phyloP scores from a whole-genome alignment of 208 protist species.

The Leishmania mexicana region DNA sequence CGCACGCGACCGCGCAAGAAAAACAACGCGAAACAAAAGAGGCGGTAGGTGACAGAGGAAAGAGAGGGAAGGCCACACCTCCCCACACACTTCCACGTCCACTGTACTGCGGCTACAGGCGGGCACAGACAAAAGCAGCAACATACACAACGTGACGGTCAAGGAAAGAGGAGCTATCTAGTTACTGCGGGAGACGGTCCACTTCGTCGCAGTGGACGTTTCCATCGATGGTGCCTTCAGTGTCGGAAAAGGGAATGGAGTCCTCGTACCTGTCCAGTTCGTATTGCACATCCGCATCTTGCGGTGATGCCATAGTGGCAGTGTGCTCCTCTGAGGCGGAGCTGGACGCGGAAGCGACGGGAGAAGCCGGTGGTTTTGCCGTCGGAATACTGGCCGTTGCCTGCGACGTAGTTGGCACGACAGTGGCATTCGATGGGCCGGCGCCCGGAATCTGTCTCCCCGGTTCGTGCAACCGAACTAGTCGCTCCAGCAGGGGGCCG shows the following conservation, averaged over 20 bases:
- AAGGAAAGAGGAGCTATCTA: background rate
- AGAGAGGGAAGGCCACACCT: background rate
- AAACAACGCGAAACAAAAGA: background rate
- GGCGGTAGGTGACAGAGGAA: background rate
- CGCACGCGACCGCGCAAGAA: background rate
- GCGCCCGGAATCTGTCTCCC: background rate
- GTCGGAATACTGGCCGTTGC: background rate
- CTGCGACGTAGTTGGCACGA: background rate
- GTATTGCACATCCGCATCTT: slow-evolving; percentile 21
- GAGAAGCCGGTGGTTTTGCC: background rate
- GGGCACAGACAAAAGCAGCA: background rate
- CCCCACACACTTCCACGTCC: no score
- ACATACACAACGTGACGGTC: background rate
- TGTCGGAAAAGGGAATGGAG: slow-evolving; percentile 66
- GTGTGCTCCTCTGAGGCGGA: background rate
- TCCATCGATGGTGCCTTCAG: slow-evolving; percentile 27
- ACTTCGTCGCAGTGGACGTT: slow-evolving; percentile 37
- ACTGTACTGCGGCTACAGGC: background rate
- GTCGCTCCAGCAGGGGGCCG: slow-evolving; percentile 39
- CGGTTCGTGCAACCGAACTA: slow-evolving; percentile 16
- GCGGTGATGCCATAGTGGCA: background rate
- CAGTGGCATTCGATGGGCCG: background rate
- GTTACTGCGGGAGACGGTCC: slow-evolving; percentile 18
- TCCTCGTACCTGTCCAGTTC: slow-evolving; percentile 60
- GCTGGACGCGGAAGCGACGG: background rate